Percentiles rank a stretch among this genome's conserved stretches.
phyloP scores from a whole-genome alignment of 225 moss, liverwort and hornwort genomes.

The Anthoceros angustus region DNA sequence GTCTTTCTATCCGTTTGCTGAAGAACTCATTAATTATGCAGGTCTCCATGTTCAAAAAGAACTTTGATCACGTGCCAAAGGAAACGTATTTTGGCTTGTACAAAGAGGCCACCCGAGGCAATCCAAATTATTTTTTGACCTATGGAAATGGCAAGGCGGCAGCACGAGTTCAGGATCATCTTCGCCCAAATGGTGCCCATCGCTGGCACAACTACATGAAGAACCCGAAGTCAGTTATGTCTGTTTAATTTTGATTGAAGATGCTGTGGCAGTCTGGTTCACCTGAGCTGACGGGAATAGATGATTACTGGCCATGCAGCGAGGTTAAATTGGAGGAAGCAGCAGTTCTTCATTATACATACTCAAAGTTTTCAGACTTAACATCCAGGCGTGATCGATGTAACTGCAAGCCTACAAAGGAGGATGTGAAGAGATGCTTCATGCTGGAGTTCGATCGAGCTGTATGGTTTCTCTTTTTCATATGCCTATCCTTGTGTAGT shows the following conservation, averaged over 20 bases:
- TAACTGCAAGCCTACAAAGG: slow-evolving; percentile 97
- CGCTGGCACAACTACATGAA: slow-evolving; percentile 99
- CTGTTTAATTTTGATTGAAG: background rate
- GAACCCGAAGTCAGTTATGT: slow-evolving; percentile 54
- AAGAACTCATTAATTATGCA: slow-evolving; percentile 7
- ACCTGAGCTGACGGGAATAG: background rate
- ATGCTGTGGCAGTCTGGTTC: background rate
- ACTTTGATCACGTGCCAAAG: slow-evolving; percentile 93
- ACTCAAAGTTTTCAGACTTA: slow-evolving; percentile 91
- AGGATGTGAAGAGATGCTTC: slow-evolving; percentile 97
- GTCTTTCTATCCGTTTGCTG: background rate
- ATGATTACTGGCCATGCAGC: slow-evolving; percentile 19
- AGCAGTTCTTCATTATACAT: slow-evolving; percentile 89
- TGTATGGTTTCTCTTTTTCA: slow-evolving; percentile 22
- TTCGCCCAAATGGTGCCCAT: slow-evolving; percentile 98
- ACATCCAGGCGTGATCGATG: slow-evolving; percentile 96
- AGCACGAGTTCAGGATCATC: slow-evolving; percentile 71
- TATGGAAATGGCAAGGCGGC: slow-evolving; percentile 99
- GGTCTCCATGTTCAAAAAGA: slow-evolving; percentile 99
- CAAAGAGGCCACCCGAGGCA: slow-evolving; percentile 90
- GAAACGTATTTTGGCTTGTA: slow-evolving; percentile 96
- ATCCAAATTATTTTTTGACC: slow-evolving; percentile 94
- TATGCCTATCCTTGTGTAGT: background rate
- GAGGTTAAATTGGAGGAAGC: slow-evolving; percentile 96
- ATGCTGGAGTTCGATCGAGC: slow-evolving; percentile 99